phyloP scores from a whole-genome alignment of 768 basidiomycete species.

The Filobasidium floriforme region DNA sequence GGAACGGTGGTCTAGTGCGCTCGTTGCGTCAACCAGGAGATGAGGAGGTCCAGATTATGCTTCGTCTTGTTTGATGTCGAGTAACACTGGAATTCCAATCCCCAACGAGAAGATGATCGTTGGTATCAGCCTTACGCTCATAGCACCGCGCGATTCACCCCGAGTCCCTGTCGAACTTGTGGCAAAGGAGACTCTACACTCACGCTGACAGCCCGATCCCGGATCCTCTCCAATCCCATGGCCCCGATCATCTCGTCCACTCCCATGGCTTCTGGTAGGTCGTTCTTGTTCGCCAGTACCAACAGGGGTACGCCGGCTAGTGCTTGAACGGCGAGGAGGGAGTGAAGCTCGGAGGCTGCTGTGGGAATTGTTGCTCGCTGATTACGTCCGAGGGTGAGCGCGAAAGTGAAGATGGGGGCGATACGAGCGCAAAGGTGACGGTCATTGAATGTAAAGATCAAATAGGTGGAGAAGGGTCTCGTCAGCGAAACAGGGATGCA shows the following conservation, averaged over 20 bases:
- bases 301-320: conserved; percentile 69
- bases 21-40: conserved; percentile 75
- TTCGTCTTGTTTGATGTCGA: conserved; percentile 74
- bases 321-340: conserved; percentile 60
- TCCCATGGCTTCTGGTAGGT: conserved; percentile 63
- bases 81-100: conserved; percentile 56
- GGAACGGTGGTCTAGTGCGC: conserved; percentile 47
- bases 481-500: not conserved
- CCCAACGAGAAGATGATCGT: too few relatives aligned
- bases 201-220: conserved; percentile 76
- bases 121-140: too few relatives aligned
- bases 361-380: conserved; percentile 76
- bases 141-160: too few relatives aligned
- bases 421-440: too few relatives aligned
- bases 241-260: conserved; percentile 76
- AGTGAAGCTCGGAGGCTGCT: conserved; percentile 74
- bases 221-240: conserved; percentile 75
- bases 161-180: too few relatives aligned
- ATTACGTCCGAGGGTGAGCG: not conserved
- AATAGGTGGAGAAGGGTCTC: not conserved
- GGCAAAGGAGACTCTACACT: conserved; percentile 45
- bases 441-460: too few relatives aligned
- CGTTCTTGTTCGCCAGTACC: conserved; percentile 90
- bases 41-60: conserved; percentile 83
- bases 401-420: too few relatives aligned